A percentile compares a stretch with the other conserved stretches of the same genome.
Conservation (phyloP, 225 moss, liverwort and hornwort species). For the Bryum argenteum region DNA sequence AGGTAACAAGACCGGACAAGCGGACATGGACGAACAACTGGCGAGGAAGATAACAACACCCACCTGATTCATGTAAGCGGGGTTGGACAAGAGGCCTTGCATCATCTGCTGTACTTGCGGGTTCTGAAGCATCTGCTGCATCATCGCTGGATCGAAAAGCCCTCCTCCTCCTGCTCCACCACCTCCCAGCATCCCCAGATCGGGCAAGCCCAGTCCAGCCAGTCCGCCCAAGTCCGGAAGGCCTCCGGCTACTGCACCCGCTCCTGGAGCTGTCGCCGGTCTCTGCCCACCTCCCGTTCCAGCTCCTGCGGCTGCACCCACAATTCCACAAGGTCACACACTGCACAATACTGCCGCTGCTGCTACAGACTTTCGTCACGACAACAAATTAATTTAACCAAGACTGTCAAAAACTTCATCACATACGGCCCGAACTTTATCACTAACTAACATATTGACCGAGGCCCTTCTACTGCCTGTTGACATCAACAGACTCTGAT, state of each 20-base stretch:
- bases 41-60: slow-evolving; percentile 12
- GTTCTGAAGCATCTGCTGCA: slow-evolving; percentile 99
- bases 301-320: slow-evolving; percentile 51
- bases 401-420: neutral
- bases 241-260: slow-evolving; percentile 40
- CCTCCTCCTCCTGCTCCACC: slow-evolving; percentile 47
- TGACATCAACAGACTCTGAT: neutral
- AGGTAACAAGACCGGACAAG: neutral
- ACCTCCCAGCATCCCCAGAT: slow-evolving; percentile 59
- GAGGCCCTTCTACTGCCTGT: neutral
- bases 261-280: slow-evolving; percentile 33
- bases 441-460: neutral
- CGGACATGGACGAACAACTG: neutral
- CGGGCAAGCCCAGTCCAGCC: slow-evolving; percentile 75
- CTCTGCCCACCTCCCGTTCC: slow-evolving; percentile 56
- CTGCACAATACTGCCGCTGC: neutral
- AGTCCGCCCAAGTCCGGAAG: slow-evolving; percentile 66
- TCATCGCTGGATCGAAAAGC: slow-evolving; percentile 65
- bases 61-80: slow-evolving; percentile 91
- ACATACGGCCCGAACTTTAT: neutral
- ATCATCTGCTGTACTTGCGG: slow-evolving; percentile 96
- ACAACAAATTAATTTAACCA: too few relatives aligned
- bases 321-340: slow-evolving; percentile 14
- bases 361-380: neutral
- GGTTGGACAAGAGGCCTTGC: slow-evolving; percentile 90